Base-by-base conservation (phyloP, 2,329 filamentous ascomycete species). In the Fusarium nanum region DNA sequence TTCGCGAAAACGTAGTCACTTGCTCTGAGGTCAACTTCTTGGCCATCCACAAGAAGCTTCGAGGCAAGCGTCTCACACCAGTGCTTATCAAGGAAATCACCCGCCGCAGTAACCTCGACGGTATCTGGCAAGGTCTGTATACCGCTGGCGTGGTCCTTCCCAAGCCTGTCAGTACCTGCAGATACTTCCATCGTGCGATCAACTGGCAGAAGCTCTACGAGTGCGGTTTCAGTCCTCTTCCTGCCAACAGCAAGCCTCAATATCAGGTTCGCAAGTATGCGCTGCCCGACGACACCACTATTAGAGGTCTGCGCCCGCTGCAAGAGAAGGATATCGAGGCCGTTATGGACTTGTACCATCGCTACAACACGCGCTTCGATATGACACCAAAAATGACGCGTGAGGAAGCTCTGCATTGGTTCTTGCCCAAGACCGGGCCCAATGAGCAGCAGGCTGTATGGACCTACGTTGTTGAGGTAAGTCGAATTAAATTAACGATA, bases 51-150 rank as follows among this genome's bases (percentile, higher is more conserved):
- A 98, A 98, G 86, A 98, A 98, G 83, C 89, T 99, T 32, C 93
- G 96, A 53, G 90, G 92, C 61, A 98, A 98, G 84, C 91, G 96
- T 56, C 89, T 99, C 45, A 91, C 96, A 0, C 96, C 96, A 0
- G 92, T 98, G 3, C 88, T 99, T 56, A 99, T 99, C 85, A 98
- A 98, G 81, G 96, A 99, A 80, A 93, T 99, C 75, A 99, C 96
- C 7, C 91, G 96, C 49, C 88, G 94, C 69, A 97, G 93, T 84
- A 97, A 98, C 81, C 82, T 94, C 49, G 86, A 92, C 70, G 92
- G 91, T 60, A 91, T 97, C 71, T 98, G 92, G 87, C 96, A 99
- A 81, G 96, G 95, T 52, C 93, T 99, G 62, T 98, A 98, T 83
- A 99, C 96, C 2, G 96, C 91, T 28, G 96, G 96, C 41, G 91